phyloP scores from a whole-genome alignment of 306 rosid species.

The Sicyos edulis region DNA sequence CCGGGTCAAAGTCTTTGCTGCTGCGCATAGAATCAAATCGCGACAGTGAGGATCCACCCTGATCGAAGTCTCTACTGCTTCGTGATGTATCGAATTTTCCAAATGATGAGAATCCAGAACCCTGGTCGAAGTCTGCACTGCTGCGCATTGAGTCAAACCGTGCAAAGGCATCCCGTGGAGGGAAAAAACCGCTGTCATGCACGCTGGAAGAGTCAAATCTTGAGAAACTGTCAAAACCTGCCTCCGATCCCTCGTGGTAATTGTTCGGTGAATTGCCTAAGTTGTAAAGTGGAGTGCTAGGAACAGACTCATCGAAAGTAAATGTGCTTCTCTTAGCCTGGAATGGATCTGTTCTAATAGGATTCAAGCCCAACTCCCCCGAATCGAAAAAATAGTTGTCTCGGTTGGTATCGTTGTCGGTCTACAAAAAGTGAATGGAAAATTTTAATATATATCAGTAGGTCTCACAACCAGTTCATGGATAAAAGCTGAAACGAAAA shows the following conservation, averaged over 20 bases:
- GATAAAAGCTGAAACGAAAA: background rate
- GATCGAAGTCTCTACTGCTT: constrained; percentile 62
- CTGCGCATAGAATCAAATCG: constrained; percentile 30
- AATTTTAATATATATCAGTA: background rate
- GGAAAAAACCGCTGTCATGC: constrained; percentile 49
- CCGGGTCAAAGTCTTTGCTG: constrained; percentile 59
- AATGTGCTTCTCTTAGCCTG: constrained; percentile 54
- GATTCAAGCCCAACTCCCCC: constrained; percentile 73
- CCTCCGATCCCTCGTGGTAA: constrained; percentile 55
- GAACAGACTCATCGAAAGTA: constrained; percentile 87
- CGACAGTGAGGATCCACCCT: constrained; percentile 19
- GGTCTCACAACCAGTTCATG: background rate
- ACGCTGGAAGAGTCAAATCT: constrained; percentile 75
- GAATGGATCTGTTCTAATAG: constrained; percentile 65
- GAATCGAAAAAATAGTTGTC: constrained; percentile 64
- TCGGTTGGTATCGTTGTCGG: constrained; percentile 46
- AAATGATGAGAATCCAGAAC: constrained; percentile 22
- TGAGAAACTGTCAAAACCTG: constrained; percentile 68
- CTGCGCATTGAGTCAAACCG: constrained; percentile 69
- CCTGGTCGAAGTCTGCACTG: constrained; percentile 63
- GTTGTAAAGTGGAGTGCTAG: constrained; percentile 42
- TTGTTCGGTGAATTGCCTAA: constrained; percentile 40
- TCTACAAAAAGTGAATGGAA: constrained; percentile 32
- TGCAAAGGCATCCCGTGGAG: constrained; percentile 40
- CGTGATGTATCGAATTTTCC: constrained; percentile 15